Base-by-base conservation (phyloP, 768 basidiomycete species). In the Cystobasidium ongulense region DNA sequence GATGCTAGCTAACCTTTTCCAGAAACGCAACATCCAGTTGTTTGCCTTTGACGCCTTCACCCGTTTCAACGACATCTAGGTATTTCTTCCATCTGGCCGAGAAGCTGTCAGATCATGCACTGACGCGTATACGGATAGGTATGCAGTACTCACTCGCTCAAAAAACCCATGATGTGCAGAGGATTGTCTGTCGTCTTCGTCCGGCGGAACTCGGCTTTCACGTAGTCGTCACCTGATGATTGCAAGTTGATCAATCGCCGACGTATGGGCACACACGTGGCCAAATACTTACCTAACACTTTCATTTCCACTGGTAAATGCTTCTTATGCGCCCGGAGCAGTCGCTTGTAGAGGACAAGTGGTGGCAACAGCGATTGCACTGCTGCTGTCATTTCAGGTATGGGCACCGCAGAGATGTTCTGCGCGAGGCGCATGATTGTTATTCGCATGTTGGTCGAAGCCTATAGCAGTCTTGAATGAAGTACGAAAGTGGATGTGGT, bases 131-230 rank as follows among this genome's bases (percentile, higher is more conserved):
- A 23, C 27, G 46, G 25, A 8, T 7, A 1, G n/a, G 27, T n/a
- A 50, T 29, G 15, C 38, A 52, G 52, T 29, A 31, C 65, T 50
- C 27, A 99, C 78, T 97, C 91, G 1, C 89, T 89, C 10, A 98
- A 84, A 80, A 99, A 99, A 1, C 92, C 93, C 80, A 98, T 95
- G 75, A 97, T 87, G 80, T 97, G 88, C 8, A 88, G 84, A 1
- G 92, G 90, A 81, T 98, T 97, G 25, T 88, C 88, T 13, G 88
- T 86, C 27, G 86, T 83, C 77, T 83, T 87, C 76, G 96, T 94
- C 57, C 89, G 84, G 7, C 90, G 87, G 81, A 96, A 98, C 81
- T 99, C 95, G 13, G 76, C 77, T 83, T 91, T 93, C 67, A 93
- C 85, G 79, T 94, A 94, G 59, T 85, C 84, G 78, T 95, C 91